A percentile compares a stretch with the other conserved stretches of the same genome.
These are phyloP conservation scores for Jatropha podagrica DNA, from an alignment of 441 rosid species.

Conservation along the genomic window DNA sequence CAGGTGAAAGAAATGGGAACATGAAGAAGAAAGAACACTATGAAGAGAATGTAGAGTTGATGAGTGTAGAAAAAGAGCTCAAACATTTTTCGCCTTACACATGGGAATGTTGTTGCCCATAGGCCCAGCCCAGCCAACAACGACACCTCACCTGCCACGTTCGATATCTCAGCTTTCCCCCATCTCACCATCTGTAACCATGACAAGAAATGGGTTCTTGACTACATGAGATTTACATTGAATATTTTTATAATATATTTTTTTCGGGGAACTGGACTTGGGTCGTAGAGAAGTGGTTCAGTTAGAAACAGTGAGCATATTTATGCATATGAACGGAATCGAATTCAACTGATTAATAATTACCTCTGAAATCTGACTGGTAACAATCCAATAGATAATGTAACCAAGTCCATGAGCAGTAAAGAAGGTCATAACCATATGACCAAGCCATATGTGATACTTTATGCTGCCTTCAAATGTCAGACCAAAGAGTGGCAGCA, in stretches of 20 bases:
- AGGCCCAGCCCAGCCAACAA: constrained; percentile 42
- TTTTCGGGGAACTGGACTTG: too few species aligned
- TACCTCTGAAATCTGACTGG: constrained; percentile 34
- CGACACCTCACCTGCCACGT: constrained; percentile 52
- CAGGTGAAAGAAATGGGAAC: constrained; percentile 47
- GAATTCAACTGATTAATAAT: too few species aligned
- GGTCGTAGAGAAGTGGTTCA: too few species aligned
- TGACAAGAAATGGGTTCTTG: neutral
- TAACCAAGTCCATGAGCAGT: constrained; percentile 49
- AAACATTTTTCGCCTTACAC: constrained; percentile 44
- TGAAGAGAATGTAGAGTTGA: constrained; percentile 46
- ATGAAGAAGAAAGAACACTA: constrained; percentile 51
- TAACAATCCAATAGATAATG: constrained; percentile 41
- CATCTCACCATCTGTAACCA: constrained; percentile 42
- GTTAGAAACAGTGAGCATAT: too few species aligned
- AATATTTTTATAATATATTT: too few species aligned
- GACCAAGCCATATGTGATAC: constrained; percentile 66
- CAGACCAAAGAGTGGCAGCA: constrained; percentile 52
- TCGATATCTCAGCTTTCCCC: constrained; percentile 35
- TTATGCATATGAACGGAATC: too few species aligned
- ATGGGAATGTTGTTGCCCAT: constrained; percentile 48
- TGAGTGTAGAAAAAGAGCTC: constrained; percentile 69
- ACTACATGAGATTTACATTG: too few species aligned
- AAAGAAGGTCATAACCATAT: constrained; percentile 38
- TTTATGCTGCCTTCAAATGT: constrained; percentile 55